Percentiles rank a stretch among this genome's conserved stretches.
Evolutionary conservation across 139 green algal species (phyloP).

Genomic region (Chlamydomonas asymmetrica): DNA sequence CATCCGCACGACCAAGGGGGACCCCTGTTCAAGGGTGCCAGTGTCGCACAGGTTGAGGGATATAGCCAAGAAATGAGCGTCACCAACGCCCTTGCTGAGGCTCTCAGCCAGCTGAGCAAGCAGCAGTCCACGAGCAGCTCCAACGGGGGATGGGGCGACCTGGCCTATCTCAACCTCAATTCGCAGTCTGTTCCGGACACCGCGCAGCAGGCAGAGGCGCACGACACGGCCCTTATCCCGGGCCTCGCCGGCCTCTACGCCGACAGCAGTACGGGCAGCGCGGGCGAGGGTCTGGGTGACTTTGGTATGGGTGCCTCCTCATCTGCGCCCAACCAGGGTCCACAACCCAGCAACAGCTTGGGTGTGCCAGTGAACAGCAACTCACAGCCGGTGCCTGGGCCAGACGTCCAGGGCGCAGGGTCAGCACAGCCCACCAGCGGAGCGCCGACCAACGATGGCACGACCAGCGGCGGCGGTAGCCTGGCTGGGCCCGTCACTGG

Average conservation of each 20-base stretch:
- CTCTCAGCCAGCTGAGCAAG: slow-evolving; percentile 3
- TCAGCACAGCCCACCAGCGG: neutral
- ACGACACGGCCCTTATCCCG: neutral
- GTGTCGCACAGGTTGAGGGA: too few species aligned
- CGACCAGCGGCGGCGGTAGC: neutral
- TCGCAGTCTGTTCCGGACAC: neutral
- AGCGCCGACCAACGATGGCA: neutral
- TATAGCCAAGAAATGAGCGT: too few species aligned
- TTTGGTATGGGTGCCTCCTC: neutral
- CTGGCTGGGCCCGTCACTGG: neutral
- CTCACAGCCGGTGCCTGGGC: too few species aligned
- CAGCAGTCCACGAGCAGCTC: slow-evolving; percentile 14
- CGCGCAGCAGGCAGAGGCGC: neutral
- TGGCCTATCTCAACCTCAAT: too few species aligned
- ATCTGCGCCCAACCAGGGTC: neutral
- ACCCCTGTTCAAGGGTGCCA: too few species aligned
- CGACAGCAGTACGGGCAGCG: neutral
- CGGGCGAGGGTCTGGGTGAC: neutral
- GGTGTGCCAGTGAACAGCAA: too few species aligned
- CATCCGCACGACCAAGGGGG: too few species aligned
- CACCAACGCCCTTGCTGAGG: slow-evolving; percentile 20
- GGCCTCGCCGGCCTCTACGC: too few species aligned
- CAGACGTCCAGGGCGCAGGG: too few species aligned
- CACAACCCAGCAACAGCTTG: too few species aligned
- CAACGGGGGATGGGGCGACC: slow-evolving; percentile 5